phyloP scores from a whole-genome alignment of 2,329 filamentous ascomycete species.

The Drechslera avenae region DNA sequence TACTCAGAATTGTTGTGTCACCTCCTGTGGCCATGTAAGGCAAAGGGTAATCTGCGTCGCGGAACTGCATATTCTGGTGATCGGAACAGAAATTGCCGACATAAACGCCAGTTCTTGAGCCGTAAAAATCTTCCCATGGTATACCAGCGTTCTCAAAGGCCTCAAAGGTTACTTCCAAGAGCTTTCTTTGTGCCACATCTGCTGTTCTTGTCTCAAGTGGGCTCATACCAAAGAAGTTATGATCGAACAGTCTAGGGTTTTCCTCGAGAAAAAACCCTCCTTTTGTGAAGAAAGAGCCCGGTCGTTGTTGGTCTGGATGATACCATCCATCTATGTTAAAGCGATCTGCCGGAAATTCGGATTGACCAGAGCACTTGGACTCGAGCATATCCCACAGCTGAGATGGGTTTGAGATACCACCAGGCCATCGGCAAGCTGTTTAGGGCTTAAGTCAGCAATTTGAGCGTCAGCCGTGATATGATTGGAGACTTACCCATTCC shows the following conservation, averaged over 20 bases:
- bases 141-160: slow-evolving; percentile 49
- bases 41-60: slow-evolving; percentile 20
- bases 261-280: slow-evolving; percentile 39
- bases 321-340: slow-evolving; percentile 45
- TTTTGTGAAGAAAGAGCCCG: slow-evolving; percentile 32
- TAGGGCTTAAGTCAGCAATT: too few species aligned
- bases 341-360: slow-evolving; percentile 30
- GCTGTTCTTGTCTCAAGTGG: slow-evolving; percentile 24
- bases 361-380: slow-evolving; percentile 34
- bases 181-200: slow-evolving; percentile 37
- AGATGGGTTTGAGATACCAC: slow-evolving; percentile 14
- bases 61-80: slow-evolving; percentile 15
- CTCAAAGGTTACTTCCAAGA: slow-evolving; percentile 42
- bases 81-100: slow-evolving; percentile 21
- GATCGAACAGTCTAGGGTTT: slow-evolving; percentile 46
- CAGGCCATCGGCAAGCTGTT: slow-evolving; percentile 28
- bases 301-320: slow-evolving; percentile 23
- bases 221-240: slow-evolving; percentile 37
- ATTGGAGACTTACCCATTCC: slow-evolving; percentile 24
- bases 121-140: slow-evolving; percentile 29
- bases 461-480: too few species aligned
- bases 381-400: slow-evolving; percentile 39
- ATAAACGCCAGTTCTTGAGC: slow-evolving; percentile 28
- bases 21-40: slow-evolving; percentile 23
- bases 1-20: slow-evolving; percentile 23